Percentiles rank a stretch among this genome's conserved stretches.
These are phyloP conservation scores for Alternaria sp. DNA, from an alignment of 2,329 filamentous ascomycete species.

Conservation along the genomic window DNA sequence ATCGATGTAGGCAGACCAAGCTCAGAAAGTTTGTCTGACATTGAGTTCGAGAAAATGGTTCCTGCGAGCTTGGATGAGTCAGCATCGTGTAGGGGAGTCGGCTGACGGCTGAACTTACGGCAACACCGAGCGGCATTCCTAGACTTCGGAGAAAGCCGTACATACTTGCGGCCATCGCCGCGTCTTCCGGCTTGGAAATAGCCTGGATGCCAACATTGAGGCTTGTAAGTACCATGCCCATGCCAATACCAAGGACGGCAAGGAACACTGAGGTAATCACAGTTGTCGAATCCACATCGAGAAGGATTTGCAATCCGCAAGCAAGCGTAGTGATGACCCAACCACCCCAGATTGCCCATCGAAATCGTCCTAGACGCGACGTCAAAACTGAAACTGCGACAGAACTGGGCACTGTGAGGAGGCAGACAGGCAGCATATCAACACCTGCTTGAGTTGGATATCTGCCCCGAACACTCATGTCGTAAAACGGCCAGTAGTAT, in stretches of 20 bases:
- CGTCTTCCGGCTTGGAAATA: constrained; percentile 44
- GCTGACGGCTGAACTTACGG: constrained; percentile 25
- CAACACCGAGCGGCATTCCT: constrained; percentile 58
- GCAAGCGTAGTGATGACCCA: constrained; percentile 52
- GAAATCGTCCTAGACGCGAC: constrained; percentile 39
- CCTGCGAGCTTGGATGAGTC: constrained; percentile 28
- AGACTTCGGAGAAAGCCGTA: constrained; percentile 53
- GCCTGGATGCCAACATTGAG: constrained; percentile 55
- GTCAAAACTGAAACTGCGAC: constrained; percentile 38
- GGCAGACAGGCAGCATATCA: constrained; percentile 49
- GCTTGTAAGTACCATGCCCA: constrained; percentile 53
- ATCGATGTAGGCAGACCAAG: constrained; percentile 31
- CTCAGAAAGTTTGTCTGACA: constrained; percentile 40
- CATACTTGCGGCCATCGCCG: constrained; percentile 49
- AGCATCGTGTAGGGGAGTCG: background rate
- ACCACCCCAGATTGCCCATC: constrained; percentile 56
- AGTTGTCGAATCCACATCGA: constrained; percentile 46
- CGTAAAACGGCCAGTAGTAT: constrained; percentile 56
- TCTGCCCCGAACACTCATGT: constrained; percentile 48
- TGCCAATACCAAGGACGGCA: constrained; percentile 53
- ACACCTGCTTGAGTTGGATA: constrained; percentile 50
- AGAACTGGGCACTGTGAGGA: constrained; percentile 35
- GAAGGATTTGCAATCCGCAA: constrained; percentile 51
- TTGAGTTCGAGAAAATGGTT: constrained; percentile 54
- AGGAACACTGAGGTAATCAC: constrained; percentile 51